These are phyloP conservation scores for Hawksworthiomyces lignivorus DNA, from an alignment of 2,329 filamentous ascomycete species.

Conservation along the genomic window DNA sequence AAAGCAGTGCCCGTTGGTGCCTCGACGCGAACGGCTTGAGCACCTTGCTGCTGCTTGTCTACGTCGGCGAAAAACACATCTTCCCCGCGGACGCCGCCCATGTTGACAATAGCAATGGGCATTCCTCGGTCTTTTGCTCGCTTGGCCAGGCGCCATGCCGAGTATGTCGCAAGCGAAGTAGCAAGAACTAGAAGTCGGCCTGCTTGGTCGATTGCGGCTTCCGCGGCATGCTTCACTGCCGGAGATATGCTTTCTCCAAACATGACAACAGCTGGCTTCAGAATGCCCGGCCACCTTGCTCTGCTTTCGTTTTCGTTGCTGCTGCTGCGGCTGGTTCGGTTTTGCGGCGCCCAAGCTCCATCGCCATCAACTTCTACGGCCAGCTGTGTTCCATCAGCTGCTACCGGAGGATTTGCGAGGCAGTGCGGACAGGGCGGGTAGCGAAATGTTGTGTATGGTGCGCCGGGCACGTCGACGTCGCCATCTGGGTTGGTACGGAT, in stretches of 20 bases:
- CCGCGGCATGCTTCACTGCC: constrained; percentile 65
- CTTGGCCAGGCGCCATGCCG: constrained; percentile 84
- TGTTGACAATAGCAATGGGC: constrained; percentile 80
- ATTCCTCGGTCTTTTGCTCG: constrained; percentile 73
- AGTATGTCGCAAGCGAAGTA: constrained; percentile 89
- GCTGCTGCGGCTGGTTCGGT: constrained; percentile 18
- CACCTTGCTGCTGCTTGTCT: constrained; percentile 41
- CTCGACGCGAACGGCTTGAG: constrained; percentile 48
- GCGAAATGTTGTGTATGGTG: constrained; percentile 81
- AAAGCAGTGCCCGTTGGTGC: constrained; percentile 50
- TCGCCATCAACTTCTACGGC: constrained; percentile 67
- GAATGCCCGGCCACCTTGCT: constrained; percentile 57
- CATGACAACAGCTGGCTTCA: constrained; percentile 94
- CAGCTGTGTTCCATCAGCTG: constrained; percentile 42
- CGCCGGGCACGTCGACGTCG: constrained; percentile 81
- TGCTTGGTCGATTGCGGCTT: constrained; percentile 70
- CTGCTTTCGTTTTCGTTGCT: not conserved
- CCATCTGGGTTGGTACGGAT: constrained; percentile 88
- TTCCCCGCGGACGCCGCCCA: constrained; percentile 76
- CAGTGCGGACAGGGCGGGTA: constrained; percentile 87
- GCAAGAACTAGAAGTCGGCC: constrained; percentile 72
- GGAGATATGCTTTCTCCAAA: constrained; percentile 81
- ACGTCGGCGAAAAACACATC: constrained; percentile 59
- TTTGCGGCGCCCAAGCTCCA: constrained; percentile 64
- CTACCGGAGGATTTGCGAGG: constrained; percentile 51